Evolutionary conservation across 2,329 filamentous ascomycete species (phyloP).

Genomic region (Sarocladium brachiariae): DNA sequence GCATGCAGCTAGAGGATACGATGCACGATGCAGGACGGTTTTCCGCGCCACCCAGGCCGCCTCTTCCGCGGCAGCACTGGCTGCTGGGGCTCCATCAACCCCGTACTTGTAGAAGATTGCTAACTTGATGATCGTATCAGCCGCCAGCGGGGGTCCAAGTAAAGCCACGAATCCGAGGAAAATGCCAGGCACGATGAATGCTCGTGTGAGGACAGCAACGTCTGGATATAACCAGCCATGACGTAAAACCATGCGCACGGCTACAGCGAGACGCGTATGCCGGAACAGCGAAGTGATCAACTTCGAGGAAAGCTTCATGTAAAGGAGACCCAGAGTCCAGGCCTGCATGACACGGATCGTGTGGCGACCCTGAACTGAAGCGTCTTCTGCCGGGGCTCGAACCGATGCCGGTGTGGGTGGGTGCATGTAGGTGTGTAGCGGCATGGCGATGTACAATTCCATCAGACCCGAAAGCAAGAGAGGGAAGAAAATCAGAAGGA

Average conservation of each 20-base stretch:
- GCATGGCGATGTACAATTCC: slow-evolving; percentile 84
- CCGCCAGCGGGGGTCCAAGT: slow-evolving; percentile 46
- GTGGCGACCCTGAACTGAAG: slow-evolving; percentile 38
- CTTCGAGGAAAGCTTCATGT: slow-evolving; percentile 71
- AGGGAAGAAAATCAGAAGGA: slow-evolving; percentile 73
- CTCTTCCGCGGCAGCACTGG: slow-evolving; percentile 18
- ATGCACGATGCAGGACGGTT: slow-evolving; percentile 44
- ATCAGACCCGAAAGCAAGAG: slow-evolving; percentile 71
- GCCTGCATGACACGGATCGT: slow-evolving; percentile 84
- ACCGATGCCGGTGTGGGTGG: slow-evolving; percentile 23
- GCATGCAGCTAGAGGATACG: slow-evolving; percentile 62
- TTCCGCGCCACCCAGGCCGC: slow-evolving; percentile 20
- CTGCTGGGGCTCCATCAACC: slow-evolving; percentile 16
- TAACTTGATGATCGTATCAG: slow-evolving; percentile 25
- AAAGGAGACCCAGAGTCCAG: slow-evolving; percentile 89
- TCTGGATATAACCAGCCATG: slow-evolving; percentile 76
- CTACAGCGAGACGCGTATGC: slow-evolving; percentile 63
- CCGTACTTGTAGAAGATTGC: neutral
- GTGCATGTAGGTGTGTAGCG: slow-evolving; percentile 72
- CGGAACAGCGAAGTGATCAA: slow-evolving; percentile 61
- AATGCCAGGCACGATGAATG: slow-evolving; percentile 72
- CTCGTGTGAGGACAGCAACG: slow-evolving; percentile 70
- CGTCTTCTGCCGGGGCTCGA: slow-evolving; percentile 16
- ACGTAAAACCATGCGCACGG: slow-evolving; percentile 66
- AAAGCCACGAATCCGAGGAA: slow-evolving; percentile 58